Evolutionary conservation across 2,329 filamentous ascomycete genomes (phyloP).

Genomic region (Chrysoporthe puriensis): DNA sequence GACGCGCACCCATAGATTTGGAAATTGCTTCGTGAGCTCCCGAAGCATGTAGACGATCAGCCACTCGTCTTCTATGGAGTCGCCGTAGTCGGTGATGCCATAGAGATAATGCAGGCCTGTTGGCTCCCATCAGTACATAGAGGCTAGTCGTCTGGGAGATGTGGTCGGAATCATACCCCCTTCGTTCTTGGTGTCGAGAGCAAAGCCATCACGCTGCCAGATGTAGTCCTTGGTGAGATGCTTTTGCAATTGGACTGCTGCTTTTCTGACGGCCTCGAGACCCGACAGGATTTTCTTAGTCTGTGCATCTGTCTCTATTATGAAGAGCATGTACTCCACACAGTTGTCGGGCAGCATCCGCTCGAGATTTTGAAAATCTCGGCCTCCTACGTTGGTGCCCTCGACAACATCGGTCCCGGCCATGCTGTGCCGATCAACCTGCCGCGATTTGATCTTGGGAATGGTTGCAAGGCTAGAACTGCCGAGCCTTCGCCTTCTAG

Average conservation of each 20-base stretch:
- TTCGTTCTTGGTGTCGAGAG: slow-evolving; percentile 65
- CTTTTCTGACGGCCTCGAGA: slow-evolving; percentile 74
- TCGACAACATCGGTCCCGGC: slow-evolving; percentile 25
- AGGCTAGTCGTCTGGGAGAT: not conserved
- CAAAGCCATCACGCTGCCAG: slow-evolving; percentile 88
- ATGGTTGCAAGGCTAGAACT: not conserved
- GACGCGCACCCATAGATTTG: slow-evolving; percentile 79
- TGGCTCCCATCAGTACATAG: slow-evolving; percentile 2
- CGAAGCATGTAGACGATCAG: slow-evolving; percentile 87
- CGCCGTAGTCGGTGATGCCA: slow-evolving; percentile 84
- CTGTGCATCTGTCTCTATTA: slow-evolving; percentile 62
- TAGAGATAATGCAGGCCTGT: slow-evolving; percentile 65
- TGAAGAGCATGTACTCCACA: slow-evolving; percentile 81
- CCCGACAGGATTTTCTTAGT: slow-evolving; percentile 62
- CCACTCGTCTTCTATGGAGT: slow-evolving; percentile 98
- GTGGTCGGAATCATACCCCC: slow-evolving; percentile 50
- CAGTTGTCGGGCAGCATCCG: slow-evolving; percentile 74
- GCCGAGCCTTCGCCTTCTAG: not conserved
- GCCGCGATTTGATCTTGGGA: not conserved
- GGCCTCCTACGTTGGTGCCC: slow-evolving; percentile 34
- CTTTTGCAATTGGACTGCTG: slow-evolving; percentile 64
- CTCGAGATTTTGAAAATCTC: slow-evolving; percentile 37
- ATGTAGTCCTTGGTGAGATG: slow-evolving; percentile 81
- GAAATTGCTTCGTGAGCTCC: slow-evolving; percentile 74
- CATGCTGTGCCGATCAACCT: not conserved